Conservation (phyloP, 331 rosid species). For the Rhamnella rubrinervis region DNA sequence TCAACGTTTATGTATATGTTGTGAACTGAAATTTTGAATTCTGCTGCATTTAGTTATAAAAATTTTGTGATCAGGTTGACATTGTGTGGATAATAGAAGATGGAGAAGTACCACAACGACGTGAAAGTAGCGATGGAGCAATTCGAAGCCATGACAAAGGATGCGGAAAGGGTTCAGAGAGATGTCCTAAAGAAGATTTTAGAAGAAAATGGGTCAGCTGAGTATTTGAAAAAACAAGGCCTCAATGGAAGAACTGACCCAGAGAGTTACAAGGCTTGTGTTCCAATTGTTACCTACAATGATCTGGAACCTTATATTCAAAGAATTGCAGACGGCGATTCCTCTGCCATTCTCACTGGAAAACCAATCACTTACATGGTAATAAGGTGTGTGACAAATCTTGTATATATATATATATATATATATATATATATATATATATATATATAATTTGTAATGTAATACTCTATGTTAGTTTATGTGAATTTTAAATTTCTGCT, state of each 20-base stretch:
- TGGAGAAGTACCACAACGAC: conserved; percentile 51
- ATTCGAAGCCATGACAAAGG: conserved; percentile 69
- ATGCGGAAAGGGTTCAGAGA: conserved; percentile 70
- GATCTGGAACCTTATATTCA: conserved; percentile 66
- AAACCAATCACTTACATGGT: conserved; percentile 75
- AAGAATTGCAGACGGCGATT: conserved; percentile 68
- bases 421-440: too few species aligned
- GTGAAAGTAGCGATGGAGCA: conserved; percentile 58
- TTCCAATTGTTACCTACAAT: conserved; percentile 67
- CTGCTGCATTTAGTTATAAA: not conserved
- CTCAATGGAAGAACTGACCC: conserved; percentile 78
- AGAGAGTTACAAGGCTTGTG: conserved; percentile 70
- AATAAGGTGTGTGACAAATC: conserved; percentile 44
- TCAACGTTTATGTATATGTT: too few species aligned
- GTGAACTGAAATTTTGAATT: not conserved
- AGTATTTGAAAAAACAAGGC: conserved; percentile 64
- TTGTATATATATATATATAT: too few species aligned
- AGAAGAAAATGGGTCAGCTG: conserved; percentile 70
- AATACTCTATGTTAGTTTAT: not conserved
- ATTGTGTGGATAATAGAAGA: conserved; percentile 47
- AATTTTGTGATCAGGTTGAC: conserved; percentile 30
- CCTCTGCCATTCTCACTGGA: conserved; percentile 69
- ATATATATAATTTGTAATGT: conserved; percentile 7
- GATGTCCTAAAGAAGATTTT: conserved; percentile 65
- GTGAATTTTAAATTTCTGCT: not conserved